A percentile compares a stretch with the other conserved stretches of the same genome.
phyloP scores from a whole-genome alignment of 2,329 filamentous ascomycete genomes.

The Emmonsiellopsis sp. region DNA sequence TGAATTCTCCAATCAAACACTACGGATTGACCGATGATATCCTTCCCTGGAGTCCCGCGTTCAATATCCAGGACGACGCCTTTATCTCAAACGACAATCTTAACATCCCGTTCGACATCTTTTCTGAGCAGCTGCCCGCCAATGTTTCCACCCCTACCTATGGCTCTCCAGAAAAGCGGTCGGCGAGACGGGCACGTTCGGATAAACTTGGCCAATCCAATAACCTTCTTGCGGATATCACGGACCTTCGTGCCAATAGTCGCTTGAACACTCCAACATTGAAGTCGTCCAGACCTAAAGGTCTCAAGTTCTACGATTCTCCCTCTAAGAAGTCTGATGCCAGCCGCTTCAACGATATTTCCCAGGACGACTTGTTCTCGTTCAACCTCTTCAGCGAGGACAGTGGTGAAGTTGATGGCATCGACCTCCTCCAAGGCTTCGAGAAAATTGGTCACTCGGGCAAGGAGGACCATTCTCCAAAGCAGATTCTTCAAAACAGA shows the following conservation, averaged over 20 bases:
- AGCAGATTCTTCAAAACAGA: constrained; percentile 20
- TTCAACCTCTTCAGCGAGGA: constrained; percentile 38
- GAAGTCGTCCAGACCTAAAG: constrained; percentile 24
- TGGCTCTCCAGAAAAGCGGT: constrained; percentile 48
- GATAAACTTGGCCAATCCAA: constrained; percentile 41
- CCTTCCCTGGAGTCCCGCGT: constrained; percentile 37
- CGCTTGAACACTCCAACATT: constrained; percentile 24
- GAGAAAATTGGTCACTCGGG: constrained; percentile 35
- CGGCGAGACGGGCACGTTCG: constrained; percentile 40
- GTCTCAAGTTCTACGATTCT: constrained; percentile 28
- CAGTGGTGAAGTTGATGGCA: constrained; percentile 33
- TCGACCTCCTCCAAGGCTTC: constrained; percentile 39
- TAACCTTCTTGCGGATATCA: constrained; percentile 41
- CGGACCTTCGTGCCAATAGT: constrained; percentile 27
- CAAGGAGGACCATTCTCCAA: constrained; percentile 24
- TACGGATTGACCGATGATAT: constrained; percentile 31
- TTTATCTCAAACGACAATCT: constrained; percentile 27
- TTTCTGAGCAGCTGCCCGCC: constrained; percentile 34
- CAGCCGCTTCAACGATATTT: constrained; percentile 24
- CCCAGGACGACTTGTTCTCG: constrained; percentile 38
- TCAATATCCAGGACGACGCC: constrained; percentile 42
- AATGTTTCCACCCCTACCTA: constrained; percentile 29
- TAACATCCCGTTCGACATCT: constrained; percentile 47
- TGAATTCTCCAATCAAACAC: constrained; percentile 61
- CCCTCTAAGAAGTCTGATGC: constrained; percentile 29